phyloP scores from a whole-genome alignment of 352 stramenopile species.

The Globisporangium radiosum region DNA sequence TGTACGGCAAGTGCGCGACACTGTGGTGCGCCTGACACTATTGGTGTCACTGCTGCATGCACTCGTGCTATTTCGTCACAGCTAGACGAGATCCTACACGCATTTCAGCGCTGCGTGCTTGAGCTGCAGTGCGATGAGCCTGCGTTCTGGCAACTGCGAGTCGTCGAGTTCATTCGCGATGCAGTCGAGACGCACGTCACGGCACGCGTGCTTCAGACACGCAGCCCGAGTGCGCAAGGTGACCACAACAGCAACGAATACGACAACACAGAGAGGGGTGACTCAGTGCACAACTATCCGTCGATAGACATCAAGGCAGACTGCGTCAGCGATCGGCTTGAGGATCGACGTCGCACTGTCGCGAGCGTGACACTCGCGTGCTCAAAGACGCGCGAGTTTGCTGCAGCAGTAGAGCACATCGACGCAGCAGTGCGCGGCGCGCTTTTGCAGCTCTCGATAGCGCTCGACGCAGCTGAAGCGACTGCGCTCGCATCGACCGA shows the following conservation, averaged over 20 bases:
- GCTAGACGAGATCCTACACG: conserved; percentile 21
- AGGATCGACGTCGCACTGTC: neutral
- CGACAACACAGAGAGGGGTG: no score
- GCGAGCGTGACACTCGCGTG: neutral
- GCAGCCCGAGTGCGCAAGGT: neutral
- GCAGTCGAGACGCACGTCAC: conserved; percentile 14
- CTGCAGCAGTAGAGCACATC: conserved; percentile 4
- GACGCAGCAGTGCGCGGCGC: conserved; percentile 1
- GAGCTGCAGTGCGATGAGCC: conserved; percentile 29
- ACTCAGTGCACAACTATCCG: no score
- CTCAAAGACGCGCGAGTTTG: neutral
- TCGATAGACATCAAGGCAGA: neutral
- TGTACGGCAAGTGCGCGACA: no score
- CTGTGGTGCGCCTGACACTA: no score
- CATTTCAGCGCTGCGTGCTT: conserved; percentile 28
- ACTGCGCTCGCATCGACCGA: neutral
- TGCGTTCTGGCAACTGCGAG: conserved; percentile 45
- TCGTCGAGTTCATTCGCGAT: conserved; percentile 32
- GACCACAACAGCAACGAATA: no score
- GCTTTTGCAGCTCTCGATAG: conserved; percentile 5
- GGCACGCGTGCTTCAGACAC: no score
- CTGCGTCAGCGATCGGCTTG: neutral
- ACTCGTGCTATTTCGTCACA: conserved; percentile 1
- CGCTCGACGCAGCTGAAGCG: neutral
- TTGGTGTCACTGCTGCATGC: neutral